Base-by-base conservation (phyloP, 352 stramenopile genomes). In the Aphanomyces euteiches region DNA sequence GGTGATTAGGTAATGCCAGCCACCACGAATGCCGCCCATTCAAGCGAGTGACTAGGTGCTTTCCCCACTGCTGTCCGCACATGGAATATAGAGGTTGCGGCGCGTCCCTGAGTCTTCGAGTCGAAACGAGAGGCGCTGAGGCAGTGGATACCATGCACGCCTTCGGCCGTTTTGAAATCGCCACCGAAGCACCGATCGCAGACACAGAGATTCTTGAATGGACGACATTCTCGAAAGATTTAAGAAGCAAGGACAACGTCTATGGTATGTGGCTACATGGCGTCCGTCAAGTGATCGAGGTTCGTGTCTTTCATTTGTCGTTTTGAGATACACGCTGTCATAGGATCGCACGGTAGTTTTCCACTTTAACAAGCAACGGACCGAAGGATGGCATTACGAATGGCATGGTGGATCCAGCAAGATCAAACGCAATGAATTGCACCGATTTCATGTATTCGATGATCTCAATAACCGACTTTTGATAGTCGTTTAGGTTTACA, bases 301-400 rank as follows among this genome's bases (percentile, higher is more conserved):
- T 28, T 28, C 28, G 28, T 28, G 28, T 28, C 0, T 28, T 2
- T 28, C 28, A 47, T 1, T 10, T 15, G 8, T 21, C 15, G 1
- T 63, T 17, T 13, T n/a, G 36, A 43, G 34, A 17, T 47, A 56
- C 19, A 17, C 3, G 10, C 7, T 7, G 19, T n/a, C 41, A 21
- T 13, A 7, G 19, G 41, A 17, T 53, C 37, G 19, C 19, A 36
- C n/a, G 28, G 28, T 57, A 1, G 36, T 47, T 12, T 69, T 59
- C 58, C 61, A 69, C n/a, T 69, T 69, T 45, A 69, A 69, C 48
- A 45, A 69, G 37, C 56, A 69, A 17, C 40, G 61, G 28, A 28
- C 28, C 28, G 28, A 60, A 7, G 61, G 61, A 1, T 69, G 61
- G 61, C 61, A 69, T 56, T 69, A 69, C 40, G 41, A 8, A 8